Base-by-base conservation (phyloP, 306 rosid genomes). In the Calophaca sinica region DNA sequence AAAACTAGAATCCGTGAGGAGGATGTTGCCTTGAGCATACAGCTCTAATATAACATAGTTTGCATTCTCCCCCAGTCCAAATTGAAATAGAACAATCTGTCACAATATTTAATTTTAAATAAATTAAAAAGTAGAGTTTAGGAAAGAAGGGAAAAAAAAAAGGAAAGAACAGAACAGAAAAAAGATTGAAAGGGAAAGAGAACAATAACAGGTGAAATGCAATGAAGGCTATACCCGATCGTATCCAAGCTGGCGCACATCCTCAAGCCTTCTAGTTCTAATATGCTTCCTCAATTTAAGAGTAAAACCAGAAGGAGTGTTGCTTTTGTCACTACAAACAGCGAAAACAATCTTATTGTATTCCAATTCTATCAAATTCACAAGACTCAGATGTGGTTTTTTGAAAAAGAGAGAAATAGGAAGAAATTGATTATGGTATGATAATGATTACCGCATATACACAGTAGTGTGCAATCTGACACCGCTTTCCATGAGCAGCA, bases 221-320 rank as follows among this genome's bases (percentile, higher is more conserved):
- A 55, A 6, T 55, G 26, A 36, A 60, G n/a, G 10, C 45, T 46
- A 62, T 85, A 94, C 99, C 92, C 98, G 76, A 89, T 94, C 99
- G 36, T 94, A 94, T 78, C 99, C 99, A 73, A 94, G 98, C 83
- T 94, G 99, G 62, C 99, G 87, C 50, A 94, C 98, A 88, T 92
- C 99, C 86, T 94, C 99, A 13, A 94, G 96, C 84, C 98, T 90
- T 75, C 98, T 81, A 14, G 96, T 94, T 12, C 99, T 84, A 62
- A 94, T 87, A 82, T 94, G 99, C 75, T 92, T 94, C 90, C 99
- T 88, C 72, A 94, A 80, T 77, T 94, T 92, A 60, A 94, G 97
- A 62, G 99, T 91, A 76, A 94, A 94, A 29, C 98, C 98, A 32
- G 98, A 94, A 33, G 98, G 98, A 13, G 98, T 94, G 71, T 91